Base-by-base conservation (phyloP, 352 stramenopile species). In the Pythium rishiriense region DNA sequence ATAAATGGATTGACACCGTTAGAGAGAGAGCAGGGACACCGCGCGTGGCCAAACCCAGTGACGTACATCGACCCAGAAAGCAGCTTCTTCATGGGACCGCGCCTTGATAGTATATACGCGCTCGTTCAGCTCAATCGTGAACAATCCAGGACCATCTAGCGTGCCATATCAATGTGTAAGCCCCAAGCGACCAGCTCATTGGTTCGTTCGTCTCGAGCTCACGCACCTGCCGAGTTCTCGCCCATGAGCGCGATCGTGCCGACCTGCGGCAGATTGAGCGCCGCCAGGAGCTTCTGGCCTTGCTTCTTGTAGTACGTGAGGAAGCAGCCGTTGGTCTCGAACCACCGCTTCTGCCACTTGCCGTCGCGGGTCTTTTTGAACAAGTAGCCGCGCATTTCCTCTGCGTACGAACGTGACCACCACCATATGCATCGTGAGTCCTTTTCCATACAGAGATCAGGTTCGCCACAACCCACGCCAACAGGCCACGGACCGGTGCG, bases 261-360 rank as follows among this genome's bases (percentile, higher is more conserved):
- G n/a, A 98, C 93, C 64, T 98, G 93, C 29, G 92, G 92, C 65
- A 98, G 65, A 72, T 97, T 97, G 35, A 98, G 70, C 33, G 93
- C 93, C 22, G 93, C 93, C 26, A 98, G 74, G 33, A 99, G 81
- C 79, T 99, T 99, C 54, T 95, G 87, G 0, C 87, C 87, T 90
- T 95, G 87, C 90, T 93, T 93, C 81, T 99, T 99, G 80, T 99
- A 99, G 82, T 99, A 99, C 15, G 96, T 98, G 39, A 99, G 84
- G 79, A 98, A 98, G 73, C 97, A 97, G 49, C 97, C 97, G 70
- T 99, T 98, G 10, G 93, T 98, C 81, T 99, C 97, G 71, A 99
- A 99, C 91, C 95, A 99, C 58, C 97, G 88, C 76, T 97, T 98
- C 73, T 99, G 97, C 97, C 97, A 98, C 70, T 96, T 96, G 70